Evolutionary conservation across 225 moss, liverwort and hornwort genomes (phyloP).

Genomic region (Marchantia paleacea): DNA sequence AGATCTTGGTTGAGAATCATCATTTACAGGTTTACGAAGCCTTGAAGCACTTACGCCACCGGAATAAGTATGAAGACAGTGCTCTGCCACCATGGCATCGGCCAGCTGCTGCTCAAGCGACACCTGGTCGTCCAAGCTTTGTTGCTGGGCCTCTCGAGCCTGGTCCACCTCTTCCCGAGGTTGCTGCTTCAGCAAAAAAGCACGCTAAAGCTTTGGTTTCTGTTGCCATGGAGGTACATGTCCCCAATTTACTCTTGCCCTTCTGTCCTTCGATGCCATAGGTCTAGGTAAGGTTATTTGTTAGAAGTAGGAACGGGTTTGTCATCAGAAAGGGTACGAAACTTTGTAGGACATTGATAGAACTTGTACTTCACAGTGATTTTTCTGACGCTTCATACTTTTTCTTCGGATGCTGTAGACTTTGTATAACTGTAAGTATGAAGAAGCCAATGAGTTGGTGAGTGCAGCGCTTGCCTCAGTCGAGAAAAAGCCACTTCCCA

Average conservation of each 20-base stretch:
- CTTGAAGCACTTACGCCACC: slow-evolving; percentile 70
- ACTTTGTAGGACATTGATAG: no score
- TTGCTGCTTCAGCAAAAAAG: slow-evolving; percentile 65
- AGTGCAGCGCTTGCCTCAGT: slow-evolving; percentile 68
- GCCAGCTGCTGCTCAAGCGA: slow-evolving; percentile 38
- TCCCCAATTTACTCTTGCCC: no score
- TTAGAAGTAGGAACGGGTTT: no score
- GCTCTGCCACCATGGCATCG: slow-evolving; percentile 72
- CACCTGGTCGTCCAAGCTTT: slow-evolving; percentile 50
- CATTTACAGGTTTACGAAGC: slow-evolving; percentile 63
- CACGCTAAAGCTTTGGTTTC: slow-evolving; percentile 80
- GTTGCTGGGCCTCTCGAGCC: slow-evolving; percentile 54
- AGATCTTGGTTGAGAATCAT: not conserved
- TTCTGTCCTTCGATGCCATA: no score
- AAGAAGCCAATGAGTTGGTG: slow-evolving; percentile 79
- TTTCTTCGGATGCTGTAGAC: slow-evolving; percentile 42
- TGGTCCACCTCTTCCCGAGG: slow-evolving; percentile 54
- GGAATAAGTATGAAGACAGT: slow-evolving; percentile 77
- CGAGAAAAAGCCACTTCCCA: slow-evolving; percentile 38
- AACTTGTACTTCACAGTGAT: not conserved
- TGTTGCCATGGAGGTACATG: slow-evolving; percentile 72
- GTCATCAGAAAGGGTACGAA: no score
- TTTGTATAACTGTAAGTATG: slow-evolving; percentile 59
- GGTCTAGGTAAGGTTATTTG: no score
- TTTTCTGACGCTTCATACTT: not conserved